A percentile compares a stretch with the other conserved stretches of the same genome.
Evolutionary conservation across 2,329 filamentous ascomycete species (phyloP).

Genomic region (Fusarium sp.): DNA sequence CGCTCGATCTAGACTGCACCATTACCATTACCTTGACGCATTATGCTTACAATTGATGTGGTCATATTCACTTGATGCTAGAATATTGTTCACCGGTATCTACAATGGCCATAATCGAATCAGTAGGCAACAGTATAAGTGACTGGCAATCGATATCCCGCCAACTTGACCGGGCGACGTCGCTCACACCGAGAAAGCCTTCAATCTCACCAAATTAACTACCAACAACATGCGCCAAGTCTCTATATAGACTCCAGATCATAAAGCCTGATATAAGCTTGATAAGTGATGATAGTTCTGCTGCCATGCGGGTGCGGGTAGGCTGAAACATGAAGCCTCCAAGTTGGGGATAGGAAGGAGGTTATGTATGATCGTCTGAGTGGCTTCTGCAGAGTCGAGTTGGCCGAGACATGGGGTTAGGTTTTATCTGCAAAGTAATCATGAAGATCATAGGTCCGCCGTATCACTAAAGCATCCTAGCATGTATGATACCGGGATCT

Average conservation of each 20-base stretch:
- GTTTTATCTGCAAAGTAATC: neutral
- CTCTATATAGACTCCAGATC: neutral
- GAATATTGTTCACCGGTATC: neutral
- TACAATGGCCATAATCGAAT: neutral
- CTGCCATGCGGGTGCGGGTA: neutral
- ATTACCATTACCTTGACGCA: no score
- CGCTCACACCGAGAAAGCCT: neutral
- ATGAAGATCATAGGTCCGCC: neutral
- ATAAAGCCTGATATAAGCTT: neutral
- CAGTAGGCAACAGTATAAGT: neutral
- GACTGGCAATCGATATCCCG: neutral
- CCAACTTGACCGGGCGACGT: neutral
- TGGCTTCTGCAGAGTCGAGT: neutral
- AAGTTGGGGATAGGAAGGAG: slow-evolving; percentile 7
- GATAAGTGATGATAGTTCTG: no score
- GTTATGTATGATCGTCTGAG: neutral
- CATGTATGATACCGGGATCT: neutral
- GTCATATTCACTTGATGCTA: neutral
- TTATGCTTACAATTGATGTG: no score
- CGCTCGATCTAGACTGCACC: no score
- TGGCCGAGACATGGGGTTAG: slow-evolving; percentile 4
- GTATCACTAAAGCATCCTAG: neutral
- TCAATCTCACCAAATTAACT: neutral
- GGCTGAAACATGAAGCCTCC: neutral
- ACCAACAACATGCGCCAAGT: neutral